A percentile compares a stretch with the other conserved stretches of the same genome.
These are phyloP conservation scores for Paramecium caudatum DNA, from an alignment of 73 alveolate genomes.

Conservation along the genomic window DNA sequence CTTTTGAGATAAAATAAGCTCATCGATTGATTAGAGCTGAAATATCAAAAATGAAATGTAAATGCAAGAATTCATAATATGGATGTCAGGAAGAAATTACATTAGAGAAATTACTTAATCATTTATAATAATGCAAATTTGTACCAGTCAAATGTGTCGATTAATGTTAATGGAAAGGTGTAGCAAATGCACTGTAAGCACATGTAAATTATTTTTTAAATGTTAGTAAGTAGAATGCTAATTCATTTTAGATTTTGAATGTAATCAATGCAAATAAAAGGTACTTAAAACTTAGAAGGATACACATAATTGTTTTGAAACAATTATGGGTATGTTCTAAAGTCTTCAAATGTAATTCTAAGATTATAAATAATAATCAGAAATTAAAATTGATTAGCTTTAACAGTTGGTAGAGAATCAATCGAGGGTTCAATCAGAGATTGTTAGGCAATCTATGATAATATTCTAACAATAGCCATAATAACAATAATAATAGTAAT, in stretches of 20 bases:
- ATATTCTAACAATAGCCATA: background rate
- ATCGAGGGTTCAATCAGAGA: background rate
- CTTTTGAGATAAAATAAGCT: conserved; percentile 1
- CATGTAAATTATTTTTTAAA: conserved; percentile 44
- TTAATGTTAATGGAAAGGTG: conserved; percentile 40
- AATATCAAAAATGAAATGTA: background rate
- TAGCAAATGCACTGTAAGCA: background rate
- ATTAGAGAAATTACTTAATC: background rate
- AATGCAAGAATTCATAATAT: background rate
- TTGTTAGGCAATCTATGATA: background rate
- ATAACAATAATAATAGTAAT: conserved; percentile 9
- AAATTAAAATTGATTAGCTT: background rate
- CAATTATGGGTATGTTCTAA: background rate
- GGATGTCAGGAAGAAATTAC: conserved; percentile 7
- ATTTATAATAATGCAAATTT: conserved; percentile 4
- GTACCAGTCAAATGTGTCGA: background rate
- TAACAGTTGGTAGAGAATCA: background rate
- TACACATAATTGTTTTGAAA: conserved; percentile 7
- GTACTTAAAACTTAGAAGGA: background rate
- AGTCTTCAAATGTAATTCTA: background rate
- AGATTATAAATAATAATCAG: background rate
- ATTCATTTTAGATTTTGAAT: background rate
- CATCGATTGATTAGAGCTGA: conserved; percentile 58
- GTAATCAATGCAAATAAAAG: conserved; percentile 5
- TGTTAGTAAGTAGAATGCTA: conserved; percentile 7